Evolutionary conservation across 2,329 filamentous ascomycete species (phyloP).

Genomic region (Penicillium griseofulvum): DNA sequence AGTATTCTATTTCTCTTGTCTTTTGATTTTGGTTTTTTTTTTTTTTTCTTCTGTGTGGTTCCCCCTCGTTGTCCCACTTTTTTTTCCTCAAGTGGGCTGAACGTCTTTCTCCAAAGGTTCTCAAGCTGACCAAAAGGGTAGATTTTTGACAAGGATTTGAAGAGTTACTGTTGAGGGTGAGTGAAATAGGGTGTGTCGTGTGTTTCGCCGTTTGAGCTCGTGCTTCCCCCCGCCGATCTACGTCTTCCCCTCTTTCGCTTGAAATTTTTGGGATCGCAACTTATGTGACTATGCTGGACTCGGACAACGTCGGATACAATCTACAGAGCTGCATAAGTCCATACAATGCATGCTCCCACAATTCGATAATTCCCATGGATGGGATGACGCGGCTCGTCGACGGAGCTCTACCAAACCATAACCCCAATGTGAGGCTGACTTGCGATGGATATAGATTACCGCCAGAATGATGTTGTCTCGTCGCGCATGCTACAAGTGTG

Average conservation of each 20-base stretch:
- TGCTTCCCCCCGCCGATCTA: constrained; percentile 7
- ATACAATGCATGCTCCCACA: neutral
- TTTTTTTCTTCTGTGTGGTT: constrained; percentile 4
- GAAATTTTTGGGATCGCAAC: constrained; percentile 5
- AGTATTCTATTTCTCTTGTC: neutral
- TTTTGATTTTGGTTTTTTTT: neutral
- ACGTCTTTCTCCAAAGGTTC: constrained; percentile 31
- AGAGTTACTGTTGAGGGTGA: constrained; percentile 31
- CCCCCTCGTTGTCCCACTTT: constrained; percentile 11
- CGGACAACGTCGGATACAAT: neutral
- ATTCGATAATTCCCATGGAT: neutral
- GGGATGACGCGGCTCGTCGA: constrained; percentile 10
- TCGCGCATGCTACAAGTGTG: constrained; percentile 75
- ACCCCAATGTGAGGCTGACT: constrained; percentile 13
- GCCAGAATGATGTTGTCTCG: constrained; percentile 74
- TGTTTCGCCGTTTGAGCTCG: constrained; percentile 4
- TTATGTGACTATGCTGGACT: neutral
- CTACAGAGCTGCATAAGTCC: neutral
- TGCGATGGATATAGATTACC: constrained; percentile 21
- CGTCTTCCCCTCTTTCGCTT: constrained; percentile 9
- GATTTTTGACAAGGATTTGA: constrained; percentile 25
- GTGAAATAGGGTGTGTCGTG: constrained; percentile 12
- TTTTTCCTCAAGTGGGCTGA: constrained; percentile 29
- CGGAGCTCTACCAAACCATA: constrained; percentile 4
- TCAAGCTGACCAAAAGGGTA: constrained; percentile 23